Conservation (phyloP, 305 asterid genomes). For the Fraxinus platypoda region DNA sequence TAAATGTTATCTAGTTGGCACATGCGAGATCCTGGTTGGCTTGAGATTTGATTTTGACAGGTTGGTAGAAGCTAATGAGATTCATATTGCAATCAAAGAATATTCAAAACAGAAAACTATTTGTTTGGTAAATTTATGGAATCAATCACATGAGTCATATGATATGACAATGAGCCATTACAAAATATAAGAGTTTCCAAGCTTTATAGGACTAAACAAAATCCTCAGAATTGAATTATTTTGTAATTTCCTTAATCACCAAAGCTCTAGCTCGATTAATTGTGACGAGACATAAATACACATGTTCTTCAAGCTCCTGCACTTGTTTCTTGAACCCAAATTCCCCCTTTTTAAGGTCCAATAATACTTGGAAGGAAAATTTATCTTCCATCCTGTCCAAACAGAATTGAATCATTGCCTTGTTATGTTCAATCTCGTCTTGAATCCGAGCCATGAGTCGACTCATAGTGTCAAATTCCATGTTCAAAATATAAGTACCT, state of each 20-base stretch:
- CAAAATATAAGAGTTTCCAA: background rate
- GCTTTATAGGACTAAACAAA: background rate
- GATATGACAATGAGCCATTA: background rate
- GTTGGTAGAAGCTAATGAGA: slow-evolving; percentile 9
- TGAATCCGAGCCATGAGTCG: slow-evolving; percentile 51
- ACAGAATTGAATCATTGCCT: slow-evolving; percentile 50
- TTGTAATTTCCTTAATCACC: slow-evolving; percentile 57
- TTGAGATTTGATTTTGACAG: slow-evolving; percentile 8
- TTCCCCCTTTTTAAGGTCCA: slow-evolving; percentile 54
- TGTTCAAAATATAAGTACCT: slow-evolving; percentile 64
- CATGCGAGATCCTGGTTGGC: slow-evolving; percentile 3
- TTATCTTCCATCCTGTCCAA: slow-evolving; percentile 59
- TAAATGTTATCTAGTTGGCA: slow-evolving; percentile 21
- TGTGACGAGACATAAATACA: slow-evolving; percentile 66
- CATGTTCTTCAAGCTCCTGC: slow-evolving; percentile 80
- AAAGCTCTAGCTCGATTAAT: slow-evolving; percentile 69
- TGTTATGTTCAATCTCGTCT: slow-evolving; percentile 69
- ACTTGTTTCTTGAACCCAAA: slow-evolving; percentile 57
- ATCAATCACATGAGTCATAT: too few relatives aligned
- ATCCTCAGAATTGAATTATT: background rate
- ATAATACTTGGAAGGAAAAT: slow-evolving; percentile 42
- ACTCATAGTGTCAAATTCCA: slow-evolving; percentile 76
- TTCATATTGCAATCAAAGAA: slow-evolving; percentile 3
- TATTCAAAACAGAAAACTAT: slow-evolving; percentile 11
- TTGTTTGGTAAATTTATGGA: background rate